Evolutionary conservation across 192 early-diverging fungal genomes (phyloP).

Genomic region (Coemansia sp.): DNA sequence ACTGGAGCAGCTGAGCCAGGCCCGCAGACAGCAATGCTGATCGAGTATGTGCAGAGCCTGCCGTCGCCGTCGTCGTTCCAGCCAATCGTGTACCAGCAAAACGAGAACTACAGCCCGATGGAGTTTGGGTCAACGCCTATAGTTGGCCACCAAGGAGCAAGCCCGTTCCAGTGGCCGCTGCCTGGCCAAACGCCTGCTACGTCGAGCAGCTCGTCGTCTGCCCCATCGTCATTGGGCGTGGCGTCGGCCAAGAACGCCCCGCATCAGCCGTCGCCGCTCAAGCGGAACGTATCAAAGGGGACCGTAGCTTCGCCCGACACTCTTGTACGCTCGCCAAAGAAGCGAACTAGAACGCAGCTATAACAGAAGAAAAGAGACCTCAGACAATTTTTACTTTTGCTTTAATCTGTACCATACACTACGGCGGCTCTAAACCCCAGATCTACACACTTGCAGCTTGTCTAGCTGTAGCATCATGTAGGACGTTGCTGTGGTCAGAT

Average conservation of each 20-base stretch:
- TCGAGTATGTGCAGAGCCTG: constrained; percentile 61
- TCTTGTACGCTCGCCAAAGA: constrained; percentile 8
- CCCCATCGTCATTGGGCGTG: neutral
- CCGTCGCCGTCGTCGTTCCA: constrained; percentile 77
- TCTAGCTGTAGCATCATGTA: too few species aligned
- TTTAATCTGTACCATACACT: neutral
- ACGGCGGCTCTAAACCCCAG: neutral
- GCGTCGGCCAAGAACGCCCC: constrained; percentile 16
- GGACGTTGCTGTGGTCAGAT: too few species aligned
- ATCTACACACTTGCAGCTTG: too few species aligned
- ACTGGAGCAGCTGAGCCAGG: constrained; percentile 54
- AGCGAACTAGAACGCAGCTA: constrained; percentile 15
- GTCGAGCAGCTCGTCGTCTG: neutral
- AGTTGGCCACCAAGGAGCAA: constrained; percentile 54
- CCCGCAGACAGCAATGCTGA: constrained; percentile 65
- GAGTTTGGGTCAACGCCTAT: constrained; percentile 73
- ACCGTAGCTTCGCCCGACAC: constrained; percentile 5
- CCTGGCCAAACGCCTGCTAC: constrained; percentile 10
- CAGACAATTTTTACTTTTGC: neutral
- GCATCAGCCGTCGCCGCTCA: constrained; percentile 51
- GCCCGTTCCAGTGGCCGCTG: constrained; percentile 73
- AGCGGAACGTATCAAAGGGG: constrained; percentile 30
- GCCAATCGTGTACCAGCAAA: constrained; percentile 69
- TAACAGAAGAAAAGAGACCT: neutral
- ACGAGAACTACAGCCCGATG: constrained; percentile 71